A percentile compares a stretch with the other conserved stretches of the same genome.
Evolutionary conservation across 176 grass and related monocot genomes (phyloP).

Genomic region (Avena insularis): DNA sequence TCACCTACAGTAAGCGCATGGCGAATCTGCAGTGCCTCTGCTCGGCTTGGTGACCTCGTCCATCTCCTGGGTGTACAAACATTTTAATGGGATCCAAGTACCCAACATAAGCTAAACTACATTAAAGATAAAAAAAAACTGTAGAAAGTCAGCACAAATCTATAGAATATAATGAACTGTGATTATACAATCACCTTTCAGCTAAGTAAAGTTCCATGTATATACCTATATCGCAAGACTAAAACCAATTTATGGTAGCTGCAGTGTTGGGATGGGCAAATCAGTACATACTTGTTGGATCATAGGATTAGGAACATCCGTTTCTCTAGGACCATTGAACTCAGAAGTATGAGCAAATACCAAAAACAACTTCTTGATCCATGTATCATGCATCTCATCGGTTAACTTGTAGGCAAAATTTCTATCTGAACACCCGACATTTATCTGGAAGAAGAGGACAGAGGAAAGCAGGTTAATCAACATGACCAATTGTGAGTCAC

Average conservation of each 20-base stretch:
- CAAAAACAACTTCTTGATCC: constrained; percentile 90
- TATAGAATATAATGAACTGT: neutral
- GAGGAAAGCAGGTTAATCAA: constrained; percentile 19
- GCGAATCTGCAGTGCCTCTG: too few species aligned
- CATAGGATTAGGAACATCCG: constrained; percentile 67
- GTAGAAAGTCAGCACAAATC: constrained; percentile 1
- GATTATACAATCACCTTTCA: neutral
- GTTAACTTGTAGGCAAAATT: constrained; percentile 86
- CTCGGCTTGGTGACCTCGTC: too few species aligned
- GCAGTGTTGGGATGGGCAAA: constrained; percentile 59
- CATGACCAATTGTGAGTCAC: neutral
- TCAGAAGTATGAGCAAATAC: constrained; percentile 92
- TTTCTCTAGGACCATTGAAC: constrained; percentile 90
- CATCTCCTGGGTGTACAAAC: too few species aligned
- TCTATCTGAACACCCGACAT: constrained; percentile 74
- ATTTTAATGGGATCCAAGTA: constrained; percentile 1
- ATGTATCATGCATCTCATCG: constrained; percentile 92
- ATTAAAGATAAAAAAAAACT: neutral
- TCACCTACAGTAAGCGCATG: too few species aligned
- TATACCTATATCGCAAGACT: neutral
- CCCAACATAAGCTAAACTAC: neutral
- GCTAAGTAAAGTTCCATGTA: neutral
- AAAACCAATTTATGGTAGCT: constrained; percentile 55
- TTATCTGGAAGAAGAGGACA: constrained; percentile 64
- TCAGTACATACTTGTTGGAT: constrained; percentile 77